These are phyloP conservation scores for Phytopythium ostracodes DNA, from an alignment of 352 stramenopile genomes.

Conservation along the genomic window DNA sequence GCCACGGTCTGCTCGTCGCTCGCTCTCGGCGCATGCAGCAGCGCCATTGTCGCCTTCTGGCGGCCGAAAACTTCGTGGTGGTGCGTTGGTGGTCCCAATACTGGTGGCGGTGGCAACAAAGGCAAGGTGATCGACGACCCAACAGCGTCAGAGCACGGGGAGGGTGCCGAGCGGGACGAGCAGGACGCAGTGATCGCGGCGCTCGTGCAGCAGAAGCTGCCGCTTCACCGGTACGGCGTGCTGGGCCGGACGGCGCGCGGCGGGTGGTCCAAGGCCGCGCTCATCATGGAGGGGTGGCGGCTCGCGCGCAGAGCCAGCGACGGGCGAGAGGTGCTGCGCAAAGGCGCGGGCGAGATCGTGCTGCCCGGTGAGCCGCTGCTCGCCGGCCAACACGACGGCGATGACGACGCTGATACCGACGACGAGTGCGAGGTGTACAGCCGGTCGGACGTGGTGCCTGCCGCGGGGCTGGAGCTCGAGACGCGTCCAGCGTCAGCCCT, in stretches of 20 bases:
- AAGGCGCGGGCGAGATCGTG: conserved; percentile 42
- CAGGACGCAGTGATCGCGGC: conserved; percentile 37
- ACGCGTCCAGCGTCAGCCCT: neutral
- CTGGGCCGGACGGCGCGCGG: conserved; percentile 35
- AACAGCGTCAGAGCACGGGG: neutral
- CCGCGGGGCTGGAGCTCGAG: neutral
- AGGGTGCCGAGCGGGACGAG: conserved; percentile 17
- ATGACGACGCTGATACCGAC: neutral
- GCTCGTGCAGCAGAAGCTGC: conserved; percentile 44
- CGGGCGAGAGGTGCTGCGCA: conserved; percentile 33
- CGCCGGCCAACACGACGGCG: neutral
- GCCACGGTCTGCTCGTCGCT: conserved; percentile 14
- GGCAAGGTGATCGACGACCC: conserved; percentile 24
- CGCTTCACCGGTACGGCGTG: conserved; percentile 41
- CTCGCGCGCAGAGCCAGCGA: conserved; percentile 18
- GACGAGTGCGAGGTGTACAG: conserved; percentile 6
- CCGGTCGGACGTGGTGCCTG: conserved; percentile 7
- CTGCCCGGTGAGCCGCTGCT: conserved; percentile 13
- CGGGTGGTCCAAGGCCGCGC: conserved; percentile 31
- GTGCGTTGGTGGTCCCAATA: conserved; percentile 7
- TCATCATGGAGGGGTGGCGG: conserved; percentile 44
- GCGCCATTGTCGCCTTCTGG: conserved; percentile 6
- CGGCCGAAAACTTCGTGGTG: neutral
- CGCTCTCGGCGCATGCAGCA: conserved; percentile 18
- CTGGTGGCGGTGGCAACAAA: conserved; percentile 16